Evolutionary conservation across 495 filamentous ascomycete species (phyloP), one percentile per base, ranked within the genome.

Genomic region (Chaetomium tenue): DNA sequence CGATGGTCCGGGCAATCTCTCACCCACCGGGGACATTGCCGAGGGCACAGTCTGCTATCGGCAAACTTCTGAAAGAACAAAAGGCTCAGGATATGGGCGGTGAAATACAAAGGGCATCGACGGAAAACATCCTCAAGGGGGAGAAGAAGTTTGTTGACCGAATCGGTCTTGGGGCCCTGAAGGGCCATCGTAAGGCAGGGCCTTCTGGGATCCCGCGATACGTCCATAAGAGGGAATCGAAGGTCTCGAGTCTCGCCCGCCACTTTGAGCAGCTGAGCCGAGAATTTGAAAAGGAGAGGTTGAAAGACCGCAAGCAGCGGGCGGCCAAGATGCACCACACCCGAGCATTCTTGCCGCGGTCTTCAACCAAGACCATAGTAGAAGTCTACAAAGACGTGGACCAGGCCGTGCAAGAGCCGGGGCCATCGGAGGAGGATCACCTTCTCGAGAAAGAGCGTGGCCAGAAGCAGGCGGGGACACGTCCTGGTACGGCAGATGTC

Each of bases 231-330:
- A 88, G 83, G 50, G 86, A 89, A 57, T 83, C 88, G 2, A 90
- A 89, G 57, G 95, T 99, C 1, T 92, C 91, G 6, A 91, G 85
- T 6, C 83, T 98, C 37, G 92, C 95, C 16, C 92, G 91, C 70
- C 95, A 98, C 74, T 97, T 98, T 70, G 95, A 99, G 73, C 92
- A 97, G 71, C 76, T 99, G 40, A 96, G 91, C 63, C 89, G 93
- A 7, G 95, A 99, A 68, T 98, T 98, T 67, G 93, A 99, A 70
- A 95, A 92, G 71, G 93, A 98, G 78, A 83, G 95, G 44, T 83
- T 93, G 55, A 89, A 89, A 62, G 93, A 99, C 70, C 85, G 89
- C 71, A 87, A 87, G 55, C 89, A 92, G 69, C 83, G 91, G 63
- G 89, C 89, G 50, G 89, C 90, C n/a, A 91, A 87, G 68, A 88